Conservation (phyloP, 768 basidiomycete species). For the Pleurotus cornucopiae region DNA sequence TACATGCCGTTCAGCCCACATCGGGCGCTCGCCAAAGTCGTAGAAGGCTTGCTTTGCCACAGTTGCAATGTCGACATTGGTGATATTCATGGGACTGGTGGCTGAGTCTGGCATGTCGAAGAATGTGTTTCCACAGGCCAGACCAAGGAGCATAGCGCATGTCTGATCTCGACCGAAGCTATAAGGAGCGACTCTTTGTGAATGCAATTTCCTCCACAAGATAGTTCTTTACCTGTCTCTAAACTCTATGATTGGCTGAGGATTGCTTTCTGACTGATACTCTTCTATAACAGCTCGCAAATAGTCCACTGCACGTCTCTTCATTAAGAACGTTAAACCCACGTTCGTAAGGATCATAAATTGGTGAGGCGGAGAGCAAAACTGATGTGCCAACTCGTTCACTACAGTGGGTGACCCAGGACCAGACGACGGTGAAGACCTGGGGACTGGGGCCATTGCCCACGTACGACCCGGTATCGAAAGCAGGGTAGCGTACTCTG, state of each 20-base stretch:
- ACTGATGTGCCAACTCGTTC: constrained; percentile 82
- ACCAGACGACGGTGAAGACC: constrained; percentile 25
- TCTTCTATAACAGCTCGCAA: constrained; percentile 79
- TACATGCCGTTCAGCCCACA: constrained; percentile 74
- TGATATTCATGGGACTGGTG: constrained; percentile 36
- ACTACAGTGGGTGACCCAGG: constrained; percentile 52
- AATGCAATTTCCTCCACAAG: background rate
- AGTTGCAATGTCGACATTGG: constrained; percentile 56
- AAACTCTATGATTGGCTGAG: constrained; percentile 80
- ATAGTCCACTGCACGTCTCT: constrained; percentile 83
- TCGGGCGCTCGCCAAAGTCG: constrained; percentile 80
- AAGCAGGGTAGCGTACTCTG: constrained; percentile 76
- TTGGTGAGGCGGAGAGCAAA: constrained; percentile 67
- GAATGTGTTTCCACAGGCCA: constrained; percentile 83
- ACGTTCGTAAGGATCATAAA: constrained; percentile 89
- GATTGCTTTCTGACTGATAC: constrained; percentile 69
- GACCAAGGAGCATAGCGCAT: constrained; percentile 85
- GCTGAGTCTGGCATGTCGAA: constrained; percentile 51
- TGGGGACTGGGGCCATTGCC: constrained; percentile 66
- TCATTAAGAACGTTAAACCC: constrained; percentile 75
- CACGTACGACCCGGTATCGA: constrained; percentile 80
- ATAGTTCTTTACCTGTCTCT: constrained; percentile 56
- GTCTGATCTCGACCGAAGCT: constrained; percentile 92
- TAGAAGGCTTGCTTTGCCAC: constrained; percentile 85
- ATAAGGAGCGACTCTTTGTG: constrained; percentile 10